Conservation (phyloP, 1,139 yeast genomes). For the Kurtzmaniella natalensis region DNA sequence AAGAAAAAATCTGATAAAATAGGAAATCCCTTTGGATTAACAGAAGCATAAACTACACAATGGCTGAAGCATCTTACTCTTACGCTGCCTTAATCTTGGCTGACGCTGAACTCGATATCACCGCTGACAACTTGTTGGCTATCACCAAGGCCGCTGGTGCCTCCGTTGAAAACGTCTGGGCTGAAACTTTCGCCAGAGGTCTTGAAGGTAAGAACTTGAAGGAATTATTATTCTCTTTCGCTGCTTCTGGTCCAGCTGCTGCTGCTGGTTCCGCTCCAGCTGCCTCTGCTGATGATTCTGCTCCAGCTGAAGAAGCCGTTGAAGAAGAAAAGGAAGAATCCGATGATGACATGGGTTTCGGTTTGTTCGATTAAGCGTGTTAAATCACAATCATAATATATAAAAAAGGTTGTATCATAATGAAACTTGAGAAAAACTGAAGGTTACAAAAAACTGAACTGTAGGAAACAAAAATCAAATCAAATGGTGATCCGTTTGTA, state of each 20-base stretch:
- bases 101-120: conserved; percentile 92
- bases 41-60: background rate
- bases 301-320: conserved; percentile 43
- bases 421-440: conserved; percentile 2
- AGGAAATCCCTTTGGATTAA: too few species aligned
- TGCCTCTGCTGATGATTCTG: conserved; percentile 59
- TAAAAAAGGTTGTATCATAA: conserved; percentile 5
- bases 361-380: conserved; percentile 44
- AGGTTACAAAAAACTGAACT: background rate
- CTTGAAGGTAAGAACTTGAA: conserved; percentile 95
- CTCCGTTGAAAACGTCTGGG: conserved; percentile 84
- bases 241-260: conserved; percentile 46
- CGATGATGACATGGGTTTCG: conserved; percentile 75
- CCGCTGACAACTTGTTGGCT: conserved; percentile 86
- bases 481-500: too few species aligned
- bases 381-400: conserved; percentile 1
- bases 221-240: conserved; percentile 81
- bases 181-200: conserved; percentile 94
- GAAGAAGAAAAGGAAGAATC: conserved; percentile 55
- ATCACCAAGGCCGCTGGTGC: conserved; percentile 90
- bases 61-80: conserved; percentile 58
- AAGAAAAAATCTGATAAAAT: background rate
- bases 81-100: conserved; percentile 98
- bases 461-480: too few species aligned
- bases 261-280: conserved; percentile 50